Evolutionary conservation across 805 yeast species (phyloP), one percentile per base, ranked within the genome.

Genomic region (Kodamaea nitidulidarum): DNA sequence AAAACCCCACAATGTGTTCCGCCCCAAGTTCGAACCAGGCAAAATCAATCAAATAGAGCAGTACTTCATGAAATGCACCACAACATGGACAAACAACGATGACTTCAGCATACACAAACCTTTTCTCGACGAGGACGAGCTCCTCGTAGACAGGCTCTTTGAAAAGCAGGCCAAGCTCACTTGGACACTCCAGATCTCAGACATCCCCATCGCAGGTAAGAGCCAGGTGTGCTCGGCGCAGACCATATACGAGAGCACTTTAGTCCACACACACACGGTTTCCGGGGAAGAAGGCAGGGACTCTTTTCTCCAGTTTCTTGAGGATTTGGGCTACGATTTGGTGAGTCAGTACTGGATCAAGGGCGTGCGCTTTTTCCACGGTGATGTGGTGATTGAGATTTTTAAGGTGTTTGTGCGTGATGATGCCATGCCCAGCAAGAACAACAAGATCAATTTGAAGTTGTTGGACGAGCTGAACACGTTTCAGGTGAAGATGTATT

Each of bases 151-250:
- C 24, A 51, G 63, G 31, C 50, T 66, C 15, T 66, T 68, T 40
- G 52, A 46, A 20, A 16, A 26, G 10, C 32, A 36, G 22, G 18
- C 35, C 12, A 22, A 36, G 7, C 41, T 67, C 51, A 45, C 61
- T 29, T 84, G 90, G 91, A 71, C 81, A 1, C 51, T 84, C 6
- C 84, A 77, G 48, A 67, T 80, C 17, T 66, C 77, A 4, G 95
- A 85, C 58, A 81, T 85, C 9, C 93, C 93, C 2, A 76, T 81
- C 5, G 90, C 87, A 7, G 91, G 91, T 3, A 61, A 71, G 75
- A 51, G 73, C 75, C 56, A 81, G 74, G 39, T 73, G 71, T 16
- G 78, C 75, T 43, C 95, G 38, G 71, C 70, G 3, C 72, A 88
- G 55, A 75, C 85, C 12, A 71, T 86, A 9, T 70, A 81, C 44